Base-by-base conservation (phyloP, 768 basidiomycete species). In the Leccinum sublutescens region DNA sequence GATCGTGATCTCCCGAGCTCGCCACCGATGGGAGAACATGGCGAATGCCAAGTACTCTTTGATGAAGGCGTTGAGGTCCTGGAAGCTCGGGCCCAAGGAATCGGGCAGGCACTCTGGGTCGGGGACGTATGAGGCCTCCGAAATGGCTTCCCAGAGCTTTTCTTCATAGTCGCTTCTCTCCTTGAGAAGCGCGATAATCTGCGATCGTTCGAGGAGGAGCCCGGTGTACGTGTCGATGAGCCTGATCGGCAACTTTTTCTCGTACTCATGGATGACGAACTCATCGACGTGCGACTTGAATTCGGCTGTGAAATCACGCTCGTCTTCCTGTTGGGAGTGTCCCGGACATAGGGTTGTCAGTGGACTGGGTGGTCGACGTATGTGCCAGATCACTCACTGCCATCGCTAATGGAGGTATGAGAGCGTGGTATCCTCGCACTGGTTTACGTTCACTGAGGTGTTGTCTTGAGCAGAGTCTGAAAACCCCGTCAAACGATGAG, bases 21-120 rank as follows among this genome's bases (percentile, higher is more conserved):
- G 51, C 70, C 70, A 71, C 7, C 68, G 63, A 31, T 71, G 69
- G 2, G 70, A 71, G 27, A 71, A 66, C 69, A 70, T 71, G 31
- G 62, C 69, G 38, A 59, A 71, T 9, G 61, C 68, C 31, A 71
- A 55, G 50, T 61, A 72, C 50, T 60, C 58, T 21, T 56, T 49
- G 34, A 70, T 57, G 38, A 71, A 64, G 10, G 15, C 12, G 1
- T 54, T 6, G 6, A 69, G 59, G 25, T 52, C 52, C 5, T 12
- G 6, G n/a, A 62, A 50, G 15, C 58, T 27, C 2, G 59, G 54
- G 5, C 31, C 55, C 10, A 40, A 21, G 52, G 52, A 38, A n/a
- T 43, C n/a, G 17, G n/a, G 40, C 3, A 38, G 48, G 15, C 29
- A 47, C 12, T 66, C 62, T 1, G 57, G 45, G 11, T 53, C 36